Percentiles rank a stretch among this genome's conserved stretches.
Evolutionary conservation across 1,284 basidiomycete genomes (phyloP).

Genomic region (Sparassis latifolia): DNA sequence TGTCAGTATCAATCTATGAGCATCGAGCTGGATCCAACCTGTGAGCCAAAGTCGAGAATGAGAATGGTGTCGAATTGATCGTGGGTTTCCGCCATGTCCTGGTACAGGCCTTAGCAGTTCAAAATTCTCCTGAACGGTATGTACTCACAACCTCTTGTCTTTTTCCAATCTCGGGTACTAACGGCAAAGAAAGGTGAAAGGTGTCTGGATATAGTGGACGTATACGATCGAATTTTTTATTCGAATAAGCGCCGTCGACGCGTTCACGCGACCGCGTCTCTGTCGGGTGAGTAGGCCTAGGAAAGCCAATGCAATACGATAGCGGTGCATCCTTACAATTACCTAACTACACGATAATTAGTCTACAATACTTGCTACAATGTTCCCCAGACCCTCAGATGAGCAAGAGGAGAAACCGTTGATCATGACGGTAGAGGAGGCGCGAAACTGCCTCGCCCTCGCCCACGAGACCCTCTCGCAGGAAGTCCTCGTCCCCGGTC

Average conservation of each 20-base stretch:
- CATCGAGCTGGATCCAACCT: constrained; percentile 44
- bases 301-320: constrained; percentile 3
- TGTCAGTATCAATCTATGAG: constrained; percentile 6
- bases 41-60: constrained; percentile 97
- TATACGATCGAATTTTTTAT: neutral
- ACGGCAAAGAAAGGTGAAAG: neutral
- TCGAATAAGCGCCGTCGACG: too few relatives aligned
- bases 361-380: too few relatives aligned
- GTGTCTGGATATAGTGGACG: neutral
- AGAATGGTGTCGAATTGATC: constrained; percentile 96
- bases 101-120: neutral
- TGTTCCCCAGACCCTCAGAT: too few relatives aligned
- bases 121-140: neutral
- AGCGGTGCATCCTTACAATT: constrained; percentile 1
- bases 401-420: neutral
- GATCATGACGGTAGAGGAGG: constrained; percentile 8
- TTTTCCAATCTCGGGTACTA: too few relatives aligned
- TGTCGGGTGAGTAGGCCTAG: too few relatives aligned
- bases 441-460: constrained; percentile 15
- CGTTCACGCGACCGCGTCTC: too few relatives aligned
- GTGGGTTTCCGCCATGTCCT: constrained; percentile 76
- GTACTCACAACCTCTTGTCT: too few relatives aligned
- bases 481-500: constrained; percentile 14
- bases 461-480: constrained; percentile 13
- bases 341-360: neutral